phyloP scores from a whole-genome alignment of 306 rosid genomes.

The Fagus crenata region DNA sequence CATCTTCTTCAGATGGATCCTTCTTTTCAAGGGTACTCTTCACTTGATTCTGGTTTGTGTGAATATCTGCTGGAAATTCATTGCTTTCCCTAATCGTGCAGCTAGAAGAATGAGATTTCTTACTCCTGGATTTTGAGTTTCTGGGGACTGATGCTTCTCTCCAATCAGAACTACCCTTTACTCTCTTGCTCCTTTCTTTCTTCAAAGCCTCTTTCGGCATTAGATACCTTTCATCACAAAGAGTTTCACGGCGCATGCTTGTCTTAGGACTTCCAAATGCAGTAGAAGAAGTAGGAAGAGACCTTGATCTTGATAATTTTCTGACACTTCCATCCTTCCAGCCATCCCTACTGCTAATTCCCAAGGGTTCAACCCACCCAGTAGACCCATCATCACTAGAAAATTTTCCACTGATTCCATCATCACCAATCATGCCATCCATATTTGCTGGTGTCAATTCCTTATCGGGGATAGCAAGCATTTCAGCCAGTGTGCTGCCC shows the following conservation, averaged over 20 bases:
- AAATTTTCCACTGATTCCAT: conserved; percentile 42
- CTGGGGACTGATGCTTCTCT: conserved; percentile 39
- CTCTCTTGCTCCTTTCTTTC: conserved; percentile 49
- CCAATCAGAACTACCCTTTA: conserved; percentile 36
- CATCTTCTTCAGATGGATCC: conserved; percentile 37
- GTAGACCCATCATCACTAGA: conserved; percentile 41
- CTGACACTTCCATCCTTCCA: conserved; percentile 71
- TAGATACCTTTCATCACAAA: conserved; percentile 49
- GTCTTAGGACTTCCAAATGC: conserved; percentile 59
- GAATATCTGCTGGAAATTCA: conserved; percentile 41
- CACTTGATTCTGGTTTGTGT: conserved; percentile 39
- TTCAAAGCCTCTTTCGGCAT: conserved; percentile 48
- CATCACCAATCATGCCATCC: conserved; percentile 39
- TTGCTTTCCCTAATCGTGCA: conserved; percentile 42
- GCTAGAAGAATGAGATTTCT: conserved; percentile 54
- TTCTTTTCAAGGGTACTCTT: conserved; percentile 33
- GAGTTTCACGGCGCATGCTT: conserved; percentile 40
- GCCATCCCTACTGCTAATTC: conserved; percentile 98
- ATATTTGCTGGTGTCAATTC: conserved; percentile 36
- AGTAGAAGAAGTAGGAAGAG: conserved; percentile 85
- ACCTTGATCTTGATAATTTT: conserved; percentile 72
- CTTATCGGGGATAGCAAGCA: conserved; percentile 83
- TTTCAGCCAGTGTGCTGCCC: conserved; percentile 89
- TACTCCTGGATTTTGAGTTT: conserved; percentile 54
- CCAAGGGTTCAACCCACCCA: conserved; percentile 64